Base-by-base conservation (phyloP, 164 flowering plant species). In the Nymphaea colorata region DNA sequence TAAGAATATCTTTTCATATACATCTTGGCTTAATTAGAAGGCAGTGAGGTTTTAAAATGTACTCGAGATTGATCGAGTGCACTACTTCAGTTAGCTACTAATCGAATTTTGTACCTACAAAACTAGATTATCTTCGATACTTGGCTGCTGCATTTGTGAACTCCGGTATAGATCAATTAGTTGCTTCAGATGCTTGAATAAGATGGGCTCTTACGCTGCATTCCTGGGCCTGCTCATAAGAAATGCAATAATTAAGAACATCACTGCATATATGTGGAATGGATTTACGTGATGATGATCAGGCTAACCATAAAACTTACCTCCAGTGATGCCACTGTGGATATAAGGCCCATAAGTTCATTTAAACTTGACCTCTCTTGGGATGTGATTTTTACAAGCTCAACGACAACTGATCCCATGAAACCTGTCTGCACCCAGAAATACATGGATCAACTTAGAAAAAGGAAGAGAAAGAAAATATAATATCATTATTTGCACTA, bases 221-320 rank as follows among this genome's bases (percentile, higher is more conserved):
- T 77, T 85, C 88, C 41, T 70, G 45, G n/a, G 65, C 88, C 93
- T 87, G 83, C 73, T 59, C 57, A 68, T 4, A 73, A 41, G 12
- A 62, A 25, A 16, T 42, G 12, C 12, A 59, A 62, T 60, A 61
- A n/a, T 61, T n/a, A n/a, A 10, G 18, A 61, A 61, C 6, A 6
- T 1, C 10, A n/a, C 36, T 61, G 6, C 7, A 2, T 5, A 25
- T 8, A 61, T n/a, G 63, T 61, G 3, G 6, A 61, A 61, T 5
- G 16, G 18, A 61, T n/a, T 7, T 8, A 61, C 7, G 6, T 6
- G 63, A 61, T n/a, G n/a, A 6, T 61, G 63, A 61, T 61, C 41
- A 41, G 4, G 17, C n/a, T 59, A 62, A 25, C 36, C 36, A 7
- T 25, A 64, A 16, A 45, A 64, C 78, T 68, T 42, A 86, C 90